Conservation (phyloP, 2,329 filamentous ascomycete genomes). For the Microcyclosporella mali region DNA sequence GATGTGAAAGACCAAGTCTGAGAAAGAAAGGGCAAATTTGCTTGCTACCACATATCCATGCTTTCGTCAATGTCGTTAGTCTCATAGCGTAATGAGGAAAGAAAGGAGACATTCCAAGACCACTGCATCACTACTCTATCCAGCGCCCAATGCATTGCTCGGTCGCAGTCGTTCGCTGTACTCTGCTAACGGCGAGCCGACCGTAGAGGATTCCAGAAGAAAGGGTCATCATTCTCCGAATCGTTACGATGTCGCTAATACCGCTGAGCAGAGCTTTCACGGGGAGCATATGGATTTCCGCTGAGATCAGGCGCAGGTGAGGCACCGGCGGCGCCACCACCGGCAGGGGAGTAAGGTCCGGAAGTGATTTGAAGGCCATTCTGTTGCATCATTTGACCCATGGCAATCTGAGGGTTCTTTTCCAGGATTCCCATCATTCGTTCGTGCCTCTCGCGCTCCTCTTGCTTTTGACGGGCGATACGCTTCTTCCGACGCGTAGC, state of each 20-base stretch:
- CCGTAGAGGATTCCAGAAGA: no score
- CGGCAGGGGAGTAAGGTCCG: conserved; percentile 4
- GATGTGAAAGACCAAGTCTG: no score
- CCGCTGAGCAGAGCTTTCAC: conserved; percentile 9
- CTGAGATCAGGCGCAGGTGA: conserved; percentile 24
- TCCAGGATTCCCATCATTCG: conserved; percentile 32
- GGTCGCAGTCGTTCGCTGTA: no score
- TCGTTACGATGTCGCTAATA: conserved; percentile 6
- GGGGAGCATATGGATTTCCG: conserved; percentile 30
- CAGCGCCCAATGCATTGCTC: no score
- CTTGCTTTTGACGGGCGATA: conserved; percentile 39
- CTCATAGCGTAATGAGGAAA: no score
- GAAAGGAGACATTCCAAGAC: no score
- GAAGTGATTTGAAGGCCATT: conserved; percentile 14
- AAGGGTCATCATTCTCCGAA: not conserved
- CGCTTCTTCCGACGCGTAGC: conserved; percentile 36
- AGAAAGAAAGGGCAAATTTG: not conserved
- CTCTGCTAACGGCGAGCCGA: no score
- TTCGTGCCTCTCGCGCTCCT: conserved; percentile 37
- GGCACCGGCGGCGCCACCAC: conserved; percentile 1
- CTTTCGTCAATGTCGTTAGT: no score
- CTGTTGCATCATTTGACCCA: conserved; percentile 22
- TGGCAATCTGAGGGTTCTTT: conserved; percentile 25
- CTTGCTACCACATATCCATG: not conserved
- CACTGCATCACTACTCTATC: no score